Evolutionary conservation across 225 moss, liverwort and hornwort species (phyloP), one percentile per base, ranked within the genome.

Genomic region (Bryum argenteum): DNA sequence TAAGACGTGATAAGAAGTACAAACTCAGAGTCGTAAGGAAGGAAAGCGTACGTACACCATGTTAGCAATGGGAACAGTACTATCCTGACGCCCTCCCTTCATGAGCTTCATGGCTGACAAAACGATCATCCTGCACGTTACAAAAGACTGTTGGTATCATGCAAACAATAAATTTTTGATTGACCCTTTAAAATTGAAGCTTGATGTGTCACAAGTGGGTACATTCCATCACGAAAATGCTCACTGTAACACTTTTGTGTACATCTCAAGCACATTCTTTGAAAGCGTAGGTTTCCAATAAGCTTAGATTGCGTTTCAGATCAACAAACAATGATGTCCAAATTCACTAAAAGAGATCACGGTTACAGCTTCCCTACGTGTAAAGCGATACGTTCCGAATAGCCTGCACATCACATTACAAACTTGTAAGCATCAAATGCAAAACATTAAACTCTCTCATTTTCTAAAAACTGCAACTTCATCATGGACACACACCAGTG

Each of bases 371-470:
- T 39, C 50, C 84, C 77, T 87, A 97, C 96, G 91, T 92, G 76
- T 88, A 77, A 28, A 98, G 84, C 4, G 92, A 92, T 61, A 92
- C 40, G 51, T 91, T 94, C 33, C 97, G 92, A 76, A 98, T 94
- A 61, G 83, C 85, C 94, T 94, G 92, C 82, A 76, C 71, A 77
- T 18, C 51, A 81, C 42, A n/a, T n/a, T n/a, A 53, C 70, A 70
- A 71, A 14, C 55, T 50, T 16, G 2, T 50, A 22, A 33, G 38
- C 28, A 28, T 17, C 51, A 14, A 19, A 64, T 26, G 45, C 53
- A 69, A 26, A 77, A 65, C 7, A 59, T 14, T 47, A 38, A 75
- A 58, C 56, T 69, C 12, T 14, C 45, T 21, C 53, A 24, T 62
- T 63, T 71, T 57, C 53, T 63, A n/a, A 24, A 1, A 26, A 69